phyloP scores from a whole-genome alignment of 257 asterid species.

The Ilex aquifolium region DNA sequence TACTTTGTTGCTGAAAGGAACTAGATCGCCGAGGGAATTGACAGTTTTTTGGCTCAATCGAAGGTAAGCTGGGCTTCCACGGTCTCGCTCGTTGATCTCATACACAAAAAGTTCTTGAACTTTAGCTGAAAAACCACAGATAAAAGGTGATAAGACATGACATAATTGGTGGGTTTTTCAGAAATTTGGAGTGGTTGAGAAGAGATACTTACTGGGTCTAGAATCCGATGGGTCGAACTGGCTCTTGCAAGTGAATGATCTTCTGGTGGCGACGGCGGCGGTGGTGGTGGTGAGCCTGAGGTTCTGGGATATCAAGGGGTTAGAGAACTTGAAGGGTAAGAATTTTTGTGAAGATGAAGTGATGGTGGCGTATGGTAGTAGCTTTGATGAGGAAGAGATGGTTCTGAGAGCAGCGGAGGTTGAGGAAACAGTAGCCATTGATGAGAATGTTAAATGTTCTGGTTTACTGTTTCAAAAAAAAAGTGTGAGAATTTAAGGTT shows the following conservation, averaged over 20 bases:
- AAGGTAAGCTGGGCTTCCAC: slow-evolving; percentile 96
- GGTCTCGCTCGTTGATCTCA: slow-evolving; percentile 89
- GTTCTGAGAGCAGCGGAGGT: slow-evolving; percentile 43
- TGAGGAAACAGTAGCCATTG: slow-evolving; percentile 35
- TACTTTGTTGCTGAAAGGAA: slow-evolving; percentile 94
- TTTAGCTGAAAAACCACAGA: slow-evolving; percentile 28
- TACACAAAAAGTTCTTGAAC: slow-evolving; percentile 74
- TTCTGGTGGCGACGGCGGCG: slow-evolving; percentile 13
- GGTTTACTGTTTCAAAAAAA: neutral
- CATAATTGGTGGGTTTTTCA: too few species aligned
- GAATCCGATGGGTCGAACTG: slow-evolving; percentile 39
- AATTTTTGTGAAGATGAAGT: slow-evolving; percentile 14
- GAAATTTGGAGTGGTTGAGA: neutral
- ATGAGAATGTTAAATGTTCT: too few species aligned
- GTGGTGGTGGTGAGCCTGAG: slow-evolving; percentile 22
- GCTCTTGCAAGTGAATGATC: slow-evolving; percentile 53
- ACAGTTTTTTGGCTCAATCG: slow-evolving; percentile 75
- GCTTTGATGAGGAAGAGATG: slow-evolving; percentile 33
- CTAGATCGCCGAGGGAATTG: slow-evolving; percentile 86
- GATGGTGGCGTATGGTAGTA: slow-evolving; percentile 21
- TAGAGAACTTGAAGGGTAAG: slow-evolving; percentile 25
- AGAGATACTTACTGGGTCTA: slow-evolving; percentile 22
- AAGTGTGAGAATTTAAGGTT: too few species aligned
- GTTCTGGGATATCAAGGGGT: slow-evolving; percentile 33
- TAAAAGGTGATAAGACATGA: neutral